Evolutionary conservation across 441 rosid genomes (phyloP).

Genomic region (Corymbia calophylla): DNA sequence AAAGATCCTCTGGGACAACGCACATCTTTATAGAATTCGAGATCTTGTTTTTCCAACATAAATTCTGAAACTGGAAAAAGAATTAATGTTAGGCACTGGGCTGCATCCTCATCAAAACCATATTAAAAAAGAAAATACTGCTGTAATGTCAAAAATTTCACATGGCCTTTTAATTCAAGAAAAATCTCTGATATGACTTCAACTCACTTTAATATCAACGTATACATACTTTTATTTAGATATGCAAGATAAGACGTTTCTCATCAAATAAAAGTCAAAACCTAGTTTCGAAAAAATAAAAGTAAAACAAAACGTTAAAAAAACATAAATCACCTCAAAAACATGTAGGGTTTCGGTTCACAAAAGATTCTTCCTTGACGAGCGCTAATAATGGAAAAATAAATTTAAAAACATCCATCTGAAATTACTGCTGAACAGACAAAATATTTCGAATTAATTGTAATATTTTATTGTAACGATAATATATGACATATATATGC

Average conservation of each 20-base stretch:
- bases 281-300: not conserved
- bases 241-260: not conserved
- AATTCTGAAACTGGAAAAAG: too few species aligned
- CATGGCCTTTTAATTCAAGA: not conserved
- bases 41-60: not conserved
- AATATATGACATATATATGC: not conserved
- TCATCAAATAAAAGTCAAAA: not conserved
- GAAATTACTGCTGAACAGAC: not conserved
- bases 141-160: not conserved
- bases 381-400: not conserved
- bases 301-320: not conserved
- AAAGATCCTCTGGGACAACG: not conserved
- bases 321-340: not conserved
- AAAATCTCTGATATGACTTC: not conserved
- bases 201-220: not conserved
- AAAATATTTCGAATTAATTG: not conserved
- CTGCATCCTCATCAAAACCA: not conserved
- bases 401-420: not conserved
- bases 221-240: not conserved
- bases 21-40: not conserved
- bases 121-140: not conserved
- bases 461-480: not conserved
- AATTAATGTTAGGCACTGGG: not conserved
- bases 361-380: not conserved
- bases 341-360: not conserved